phyloP scores from a whole-genome alignment of 805 yeast species.

The Metschnikowia arizonensis region DNA sequence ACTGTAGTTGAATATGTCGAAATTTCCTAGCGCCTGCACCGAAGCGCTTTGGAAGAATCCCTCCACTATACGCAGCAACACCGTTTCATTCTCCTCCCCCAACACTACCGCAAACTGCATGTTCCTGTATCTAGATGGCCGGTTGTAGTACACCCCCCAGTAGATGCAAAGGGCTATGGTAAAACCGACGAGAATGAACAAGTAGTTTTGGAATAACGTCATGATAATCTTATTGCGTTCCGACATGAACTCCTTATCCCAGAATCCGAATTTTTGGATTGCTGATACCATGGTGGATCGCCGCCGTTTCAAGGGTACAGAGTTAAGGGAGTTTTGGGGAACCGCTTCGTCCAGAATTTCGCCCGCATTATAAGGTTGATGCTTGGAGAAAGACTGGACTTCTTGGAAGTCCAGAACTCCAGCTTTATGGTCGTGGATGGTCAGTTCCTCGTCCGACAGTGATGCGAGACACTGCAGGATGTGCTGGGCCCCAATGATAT shows the following conservation, averaged over 20 bases:
- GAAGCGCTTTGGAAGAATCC: constrained; percentile 21
- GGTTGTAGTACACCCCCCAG: constrained; percentile 30
- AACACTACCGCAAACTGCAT: constrained; percentile 25
- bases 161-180: constrained; percentile 25
- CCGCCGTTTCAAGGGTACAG: constrained; percentile 12
- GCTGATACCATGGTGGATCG: constrained; percentile 21
- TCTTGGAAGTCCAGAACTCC: neutral
- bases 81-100: constrained; percentile 18
- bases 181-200: constrained; percentile 23
- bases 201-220: constrained; percentile 24
- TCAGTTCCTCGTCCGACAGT: neutral
- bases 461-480: constrained; percentile 6
- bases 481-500: constrained; percentile 6
- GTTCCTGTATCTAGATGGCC: constrained; percentile 20
- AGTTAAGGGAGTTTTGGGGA: too few species aligned
- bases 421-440: neutral
- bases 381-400: neutral
- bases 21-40: constrained; percentile 22
- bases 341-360: neutral
- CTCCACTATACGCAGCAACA: constrained; percentile 13
- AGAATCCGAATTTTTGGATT: constrained; percentile 23
- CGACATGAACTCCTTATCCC: constrained; percentile 28
- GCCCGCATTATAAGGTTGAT: neutral
- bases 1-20: constrained; percentile 21
- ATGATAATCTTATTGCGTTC: constrained; percentile 21